These are phyloP conservation scores for Crithidia sp. DNA, from an alignment of 208 protist species.

Conservation along the genomic window DNA sequence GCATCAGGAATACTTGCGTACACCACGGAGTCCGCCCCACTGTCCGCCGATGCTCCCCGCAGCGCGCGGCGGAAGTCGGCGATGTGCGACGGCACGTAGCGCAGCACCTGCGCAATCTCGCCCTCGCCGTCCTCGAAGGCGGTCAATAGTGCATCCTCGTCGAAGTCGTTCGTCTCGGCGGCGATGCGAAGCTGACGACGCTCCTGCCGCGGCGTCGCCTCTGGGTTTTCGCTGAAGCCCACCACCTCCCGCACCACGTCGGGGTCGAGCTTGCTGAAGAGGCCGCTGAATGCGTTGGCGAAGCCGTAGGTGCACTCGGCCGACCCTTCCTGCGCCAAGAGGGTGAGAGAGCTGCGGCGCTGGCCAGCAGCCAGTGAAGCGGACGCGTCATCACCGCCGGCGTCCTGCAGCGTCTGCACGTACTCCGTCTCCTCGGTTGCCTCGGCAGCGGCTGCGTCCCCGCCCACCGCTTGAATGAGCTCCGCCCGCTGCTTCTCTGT, in stretches of 20 bases:
- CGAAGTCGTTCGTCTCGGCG: conserved; percentile 61
- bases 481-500: conserved; percentile 76
- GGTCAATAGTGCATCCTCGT: conserved; percentile 73
- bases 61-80: conserved; percentile 55
- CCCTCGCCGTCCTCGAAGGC: conserved; percentile 77
- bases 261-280: conserved; percentile 65
- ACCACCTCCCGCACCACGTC: conserved; percentile 75
- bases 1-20: conserved; percentile 16
- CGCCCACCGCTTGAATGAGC: conserved; percentile 52
- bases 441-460: conserved; percentile 2
- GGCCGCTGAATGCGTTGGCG: conserved; percentile 71
- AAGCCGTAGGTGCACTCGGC: conserved; percentile 77
- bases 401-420: conserved; percentile 53
- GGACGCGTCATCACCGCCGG: background rate
- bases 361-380: background rate
- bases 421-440: conserved; percentile 76
- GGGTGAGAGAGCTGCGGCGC: conserved; percentile 15
- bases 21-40: conserved; percentile 4
- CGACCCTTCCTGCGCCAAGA: conserved; percentile 2
- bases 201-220: conserved; percentile 52
- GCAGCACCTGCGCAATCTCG: conserved; percentile 64
- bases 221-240: conserved; percentile 47
- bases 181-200: conserved; percentile 54
- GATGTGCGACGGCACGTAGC: conserved; percentile 71
- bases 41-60: conserved; percentile 4